Base-by-base conservation (phyloP, 1,284 basidiomycete genomes). In the Trichosporon sp. region DNA sequence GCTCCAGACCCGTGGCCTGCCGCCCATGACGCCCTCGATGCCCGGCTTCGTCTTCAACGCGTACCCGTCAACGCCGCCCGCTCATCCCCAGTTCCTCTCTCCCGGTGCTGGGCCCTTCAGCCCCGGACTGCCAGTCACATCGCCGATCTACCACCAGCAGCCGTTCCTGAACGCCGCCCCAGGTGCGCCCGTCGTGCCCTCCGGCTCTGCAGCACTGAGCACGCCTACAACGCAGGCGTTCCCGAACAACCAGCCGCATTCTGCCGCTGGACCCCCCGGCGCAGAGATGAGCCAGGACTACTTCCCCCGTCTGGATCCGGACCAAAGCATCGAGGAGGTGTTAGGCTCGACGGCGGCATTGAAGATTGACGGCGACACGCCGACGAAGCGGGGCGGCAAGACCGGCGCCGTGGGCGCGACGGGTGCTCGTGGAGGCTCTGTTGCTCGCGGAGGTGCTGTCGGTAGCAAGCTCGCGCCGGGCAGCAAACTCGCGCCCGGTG, bases 11-110 rank as follows among this genome's bases (percentile, higher is more conserved):
- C 71, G 83, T 14, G 79, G 78, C 19, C 74, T 85, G 35, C 82
- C 84, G 10, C 81, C 84, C 4, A 84, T 85, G 83, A 85, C 84
- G 3, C 84, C 84, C 6, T 81, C 79, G 2, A 85, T 85, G 84
- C 84, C 84, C 3, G 81, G 83, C 11, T 85, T 84, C 70, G 81
- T 83, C 4, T 84, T 85, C 76, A 80, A 83, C 66, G 80, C 80
- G 6, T 82, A 80, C 64, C 83, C 84, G 1, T 79, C 81, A 35
- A 85, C 84, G 1, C 84, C 84, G 5, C 81, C 81, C 11, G 65
- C 81, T 10, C 79, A 79, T 65, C 78, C 79, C 1, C 74, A 74
- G 8, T 82, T 83, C 76, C 73, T 84, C 4, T 80, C 80, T 0
- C 77, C 79, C 0, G 81, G 81, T 2, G 66, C 16, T 4, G 83